Conservation (phyloP, 2,329 filamentous ascomycete genomes). For the Penicillium expansum region DNA sequence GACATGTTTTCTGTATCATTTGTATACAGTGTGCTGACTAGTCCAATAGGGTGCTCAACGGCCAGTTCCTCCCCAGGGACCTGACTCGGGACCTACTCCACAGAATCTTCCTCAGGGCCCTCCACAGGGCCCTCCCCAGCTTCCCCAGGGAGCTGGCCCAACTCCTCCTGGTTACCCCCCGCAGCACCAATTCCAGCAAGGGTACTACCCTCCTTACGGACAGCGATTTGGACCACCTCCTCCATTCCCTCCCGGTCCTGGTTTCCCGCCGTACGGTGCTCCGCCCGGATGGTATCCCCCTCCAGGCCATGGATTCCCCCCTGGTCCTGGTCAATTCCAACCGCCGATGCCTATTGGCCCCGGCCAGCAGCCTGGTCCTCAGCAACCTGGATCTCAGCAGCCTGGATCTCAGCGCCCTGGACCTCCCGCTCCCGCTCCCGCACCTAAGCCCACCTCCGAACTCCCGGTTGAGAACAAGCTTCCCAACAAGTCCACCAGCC, state of each 20-base stretch:
- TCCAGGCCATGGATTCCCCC: slow-evolving; percentile 71
- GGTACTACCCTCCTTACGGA: slow-evolving; percentile 47
- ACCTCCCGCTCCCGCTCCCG: slow-evolving; percentile 28
- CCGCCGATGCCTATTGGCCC: slow-evolving; percentile 59
- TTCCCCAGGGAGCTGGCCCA: slow-evolving; percentile 40
- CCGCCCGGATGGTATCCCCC: slow-evolving; percentile 74
- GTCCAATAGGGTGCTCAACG: slow-evolving; percentile 44
- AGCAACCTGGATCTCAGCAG: slow-evolving; percentile 26
- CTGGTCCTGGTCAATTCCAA: slow-evolving; percentile 63
- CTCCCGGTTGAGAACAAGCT: slow-evolving; percentile 42
- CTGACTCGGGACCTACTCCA: slow-evolving; percentile 20
- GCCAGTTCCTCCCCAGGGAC: slow-evolving; percentile 33
- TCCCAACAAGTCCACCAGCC: slow-evolving; percentile 35
- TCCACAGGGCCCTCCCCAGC: slow-evolving; percentile 48
- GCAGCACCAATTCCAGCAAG: slow-evolving; percentile 42
- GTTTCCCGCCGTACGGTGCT: slow-evolving; percentile 72
- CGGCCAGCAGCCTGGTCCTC: slow-evolving; percentile 40
- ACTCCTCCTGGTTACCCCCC: slow-evolving; percentile 41
- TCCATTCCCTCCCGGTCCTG: slow-evolving; percentile 58
- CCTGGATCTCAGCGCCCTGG: slow-evolving; percentile 38
- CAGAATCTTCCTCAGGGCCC: slow-evolving; percentile 39
- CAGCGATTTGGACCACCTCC: slow-evolving; percentile 49
- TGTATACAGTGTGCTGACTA: slow-evolving; percentile 20
- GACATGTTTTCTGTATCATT: neutral
- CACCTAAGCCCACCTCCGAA: slow-evolving; percentile 43